These are phyloP conservation scores for Sclerospora graminicola DNA, from an alignment of 352 stramenopile genomes.

Conservation along the genomic window DNA sequence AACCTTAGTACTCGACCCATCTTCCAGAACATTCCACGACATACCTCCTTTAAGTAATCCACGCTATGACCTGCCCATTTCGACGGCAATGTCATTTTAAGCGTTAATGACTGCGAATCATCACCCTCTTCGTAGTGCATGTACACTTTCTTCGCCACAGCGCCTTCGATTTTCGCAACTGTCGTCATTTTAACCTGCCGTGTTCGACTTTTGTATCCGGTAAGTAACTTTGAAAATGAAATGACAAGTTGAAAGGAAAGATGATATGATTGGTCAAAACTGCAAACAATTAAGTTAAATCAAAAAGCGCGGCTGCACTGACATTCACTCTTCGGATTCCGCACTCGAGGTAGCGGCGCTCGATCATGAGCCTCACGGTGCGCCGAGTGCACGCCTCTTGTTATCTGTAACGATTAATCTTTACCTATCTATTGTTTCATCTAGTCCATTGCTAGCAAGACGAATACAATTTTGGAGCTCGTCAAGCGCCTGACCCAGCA, in stretches of 20 bases:
- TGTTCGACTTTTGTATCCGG: not conserved
- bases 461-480: constrained; percentile 38
- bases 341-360: too few species aligned
- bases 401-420: too few species aligned
- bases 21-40: constrained; percentile 8
- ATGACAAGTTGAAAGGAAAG: too few species aligned
- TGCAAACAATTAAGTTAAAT: too few species aligned
- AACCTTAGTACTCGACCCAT: not conserved
- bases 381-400: not conserved
- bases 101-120: constrained; percentile 52
- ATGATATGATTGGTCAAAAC: constrained; percentile 14
- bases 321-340: constrained; percentile 15
- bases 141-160: constrained; percentile 82
- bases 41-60: constrained; percentile 74
- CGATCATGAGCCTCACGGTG: constrained; percentile 48
- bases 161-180: constrained; percentile 59
- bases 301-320: not conserved
- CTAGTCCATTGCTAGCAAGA: constrained; percentile 39
- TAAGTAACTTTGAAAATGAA: too few species aligned
- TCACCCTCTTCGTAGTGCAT: constrained; percentile 79
- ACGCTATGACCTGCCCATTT: constrained; percentile 78
- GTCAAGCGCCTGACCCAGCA: constrained; percentile 34
- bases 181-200: constrained; percentile 18
- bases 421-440: too few species aligned
- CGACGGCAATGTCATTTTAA: constrained; percentile 84